These are phyloP conservation scores for Colletotrichum noveboracense DNA, from an alignment of 2,329 filamentous ascomycete genomes.

Conservation along the genomic window DNA sequence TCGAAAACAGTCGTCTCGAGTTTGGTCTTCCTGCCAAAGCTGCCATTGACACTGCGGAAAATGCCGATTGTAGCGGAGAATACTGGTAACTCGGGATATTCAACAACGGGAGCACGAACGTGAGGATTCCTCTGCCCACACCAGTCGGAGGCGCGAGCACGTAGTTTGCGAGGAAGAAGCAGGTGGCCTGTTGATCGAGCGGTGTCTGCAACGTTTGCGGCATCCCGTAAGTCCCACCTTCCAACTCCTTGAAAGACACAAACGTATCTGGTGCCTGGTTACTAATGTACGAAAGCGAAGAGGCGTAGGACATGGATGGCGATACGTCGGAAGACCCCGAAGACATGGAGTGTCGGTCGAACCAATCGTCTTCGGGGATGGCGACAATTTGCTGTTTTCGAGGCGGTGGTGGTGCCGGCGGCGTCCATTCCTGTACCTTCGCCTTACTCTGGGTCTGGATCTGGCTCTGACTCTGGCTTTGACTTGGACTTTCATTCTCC, in stretches of 20 bases:
- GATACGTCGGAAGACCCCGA: constrained; percentile 13
- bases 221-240: constrained; percentile 6
- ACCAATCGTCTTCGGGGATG: constrained; percentile 11
- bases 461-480: background rate
- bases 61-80: constrained; percentile 26
- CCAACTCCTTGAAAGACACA: constrained; percentile 13
- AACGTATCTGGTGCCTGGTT: constrained; percentile 6
- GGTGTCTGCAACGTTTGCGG: constrained; percentile 24
- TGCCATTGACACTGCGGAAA: constrained; percentile 26
- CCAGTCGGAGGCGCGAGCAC: constrained; percentile 24
- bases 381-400: constrained; percentile 13
- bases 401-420: background rate
- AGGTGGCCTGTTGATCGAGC: constrained; percentile 28
- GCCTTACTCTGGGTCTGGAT: background rate
- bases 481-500: background rate
- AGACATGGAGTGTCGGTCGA: constrained; percentile 9
- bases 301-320: constrained; percentile 17
- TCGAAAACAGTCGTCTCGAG: constrained; percentile 21
- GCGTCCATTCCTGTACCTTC: constrained; percentile 13
- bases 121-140: constrained; percentile 23
- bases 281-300: constrained; percentile 16
- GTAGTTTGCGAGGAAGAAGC: constrained; percentile 28
- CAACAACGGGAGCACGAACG: constrained; percentile 25
- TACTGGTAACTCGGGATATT: constrained; percentile 20
- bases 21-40: constrained; percentile 27